phyloP scores from a whole-genome alignment of 768 basidiomycete species.

The Boletus sp. region DNA sequence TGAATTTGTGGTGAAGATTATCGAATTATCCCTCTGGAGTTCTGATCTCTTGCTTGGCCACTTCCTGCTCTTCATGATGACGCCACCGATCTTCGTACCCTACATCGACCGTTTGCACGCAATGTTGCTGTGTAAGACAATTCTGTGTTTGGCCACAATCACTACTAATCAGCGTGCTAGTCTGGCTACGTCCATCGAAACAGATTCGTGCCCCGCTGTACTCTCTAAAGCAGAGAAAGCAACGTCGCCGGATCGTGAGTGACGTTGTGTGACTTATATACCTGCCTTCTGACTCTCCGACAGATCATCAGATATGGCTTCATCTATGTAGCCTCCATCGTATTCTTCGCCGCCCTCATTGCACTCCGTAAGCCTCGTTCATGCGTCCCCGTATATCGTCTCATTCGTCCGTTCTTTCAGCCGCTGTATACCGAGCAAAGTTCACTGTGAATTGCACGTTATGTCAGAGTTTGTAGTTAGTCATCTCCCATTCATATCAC shows the following conservation, averaged over 20 bases:
- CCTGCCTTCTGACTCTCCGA: conserved; percentile 8
- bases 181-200: conserved; percentile 94
- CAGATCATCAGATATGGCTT: conserved; percentile 84
- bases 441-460: conserved; percentile 63
- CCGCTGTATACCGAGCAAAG: conserved; percentile 57
- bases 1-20: conserved; percentile 97
- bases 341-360: conserved; percentile 73
- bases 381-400: conserved; percentile 6
- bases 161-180: conserved; percentile 38
- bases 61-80: conserved; percentile 86
- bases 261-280: background rate
- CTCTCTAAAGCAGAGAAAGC: conserved; percentile 84
- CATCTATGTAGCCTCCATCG: conserved; percentile 67
- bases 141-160: conserved; percentile 7
- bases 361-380: conserved; percentile 61
- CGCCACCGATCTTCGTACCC: conserved; percentile 84
- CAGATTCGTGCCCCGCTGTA: conserved; percentile 93
- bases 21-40: conserved; percentile 94
- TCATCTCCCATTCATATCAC: conserved; percentile 29
- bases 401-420: conserved; percentile 34
- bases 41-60: conserved; percentile 90
- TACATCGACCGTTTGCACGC: conserved; percentile 92
- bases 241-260: conserved; percentile 86
- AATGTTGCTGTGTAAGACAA: conserved; percentile 71
- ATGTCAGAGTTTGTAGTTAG: conserved; percentile 63